A percentile compares a stretch with the other conserved stretches of the same genome.
phyloP scores from a whole-genome alignment of 2,329 filamentous ascomycete species.

The Penicillium sp. region DNA sequence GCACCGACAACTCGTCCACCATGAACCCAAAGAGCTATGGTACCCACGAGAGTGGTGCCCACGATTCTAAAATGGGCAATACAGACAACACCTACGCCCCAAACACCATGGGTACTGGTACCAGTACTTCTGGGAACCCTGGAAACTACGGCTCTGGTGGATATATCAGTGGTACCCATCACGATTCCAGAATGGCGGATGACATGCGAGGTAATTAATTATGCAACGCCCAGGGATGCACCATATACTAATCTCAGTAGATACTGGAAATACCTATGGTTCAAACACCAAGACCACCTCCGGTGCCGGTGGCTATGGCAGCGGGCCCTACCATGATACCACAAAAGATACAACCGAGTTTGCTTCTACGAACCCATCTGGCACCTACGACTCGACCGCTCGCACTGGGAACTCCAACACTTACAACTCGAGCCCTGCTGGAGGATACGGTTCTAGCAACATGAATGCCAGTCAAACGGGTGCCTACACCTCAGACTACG shows the following conservation, averaged over 20 bases:
- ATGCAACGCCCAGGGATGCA: background rate
- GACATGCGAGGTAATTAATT: constrained; percentile 1
- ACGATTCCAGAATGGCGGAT: background rate
- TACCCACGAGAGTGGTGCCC: background rate
- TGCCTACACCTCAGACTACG: background rate
- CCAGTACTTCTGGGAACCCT: background rate
- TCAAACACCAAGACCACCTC: constrained; percentile 9
- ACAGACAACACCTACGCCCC: background rate
- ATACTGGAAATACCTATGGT: constrained; percentile 1
- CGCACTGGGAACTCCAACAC: constrained; percentile 1
- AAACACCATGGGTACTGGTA: background rate
- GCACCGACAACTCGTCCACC: constrained; percentile 5
- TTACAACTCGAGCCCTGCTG: constrained; percentile 16
- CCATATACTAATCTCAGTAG: background rate
- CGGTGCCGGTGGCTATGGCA: constrained; percentile 7
- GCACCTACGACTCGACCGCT: constrained; percentile 9
- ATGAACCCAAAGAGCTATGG: constrained; percentile 1
- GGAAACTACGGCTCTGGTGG: constrained; percentile 4
- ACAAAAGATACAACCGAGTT: background rate
- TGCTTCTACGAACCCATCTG: constrained; percentile 2
- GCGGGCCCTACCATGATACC: constrained; percentile 5
- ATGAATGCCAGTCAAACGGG: constrained; percentile 2
- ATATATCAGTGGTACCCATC: background rate
- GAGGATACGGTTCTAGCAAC: constrained; percentile 14
- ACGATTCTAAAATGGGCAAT: background rate